Conservation (phyloP, 1,284 basidiomycete species). For the Tylopilus sp. region DNA sequence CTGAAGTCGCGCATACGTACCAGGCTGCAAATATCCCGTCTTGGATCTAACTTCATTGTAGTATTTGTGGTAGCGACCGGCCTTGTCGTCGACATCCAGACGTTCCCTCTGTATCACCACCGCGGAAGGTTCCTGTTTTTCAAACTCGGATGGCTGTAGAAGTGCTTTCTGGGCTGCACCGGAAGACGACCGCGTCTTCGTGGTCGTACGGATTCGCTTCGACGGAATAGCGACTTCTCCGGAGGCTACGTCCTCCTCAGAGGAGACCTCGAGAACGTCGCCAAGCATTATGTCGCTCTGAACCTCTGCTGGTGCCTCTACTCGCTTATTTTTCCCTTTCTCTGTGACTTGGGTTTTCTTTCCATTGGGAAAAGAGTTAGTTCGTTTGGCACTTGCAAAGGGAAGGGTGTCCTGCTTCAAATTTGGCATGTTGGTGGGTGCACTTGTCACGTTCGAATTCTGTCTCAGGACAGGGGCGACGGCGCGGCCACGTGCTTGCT, state of each 20-base stretch:
- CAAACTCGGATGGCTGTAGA: not conserved
- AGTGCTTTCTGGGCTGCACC: slow-evolving; percentile 1
- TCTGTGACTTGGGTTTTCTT: slow-evolving; percentile 24
- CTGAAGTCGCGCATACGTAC: slow-evolving; percentile 42
- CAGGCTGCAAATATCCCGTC: slow-evolving; percentile 55
- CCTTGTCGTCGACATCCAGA: slow-evolving; percentile 34
- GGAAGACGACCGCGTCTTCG: slow-evolving; percentile 7
- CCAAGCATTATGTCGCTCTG: not conserved
- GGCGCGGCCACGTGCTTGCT: slow-evolving; percentile 15
- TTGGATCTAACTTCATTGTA: slow-evolving; percentile 43
- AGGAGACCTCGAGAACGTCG: slow-evolving; percentile 15
- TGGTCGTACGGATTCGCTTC: slow-evolving; percentile 23
- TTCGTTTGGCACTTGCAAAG: slow-evolving; percentile 51
- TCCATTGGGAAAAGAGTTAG: slow-evolving; percentile 33
- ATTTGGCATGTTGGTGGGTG: slow-evolving; percentile 9
- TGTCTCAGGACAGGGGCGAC: slow-evolving; percentile 20
- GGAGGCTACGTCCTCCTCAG: slow-evolving; percentile 12
- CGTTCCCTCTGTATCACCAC: slow-evolving; percentile 9
- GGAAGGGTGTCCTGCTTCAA: slow-evolving; percentile 48
- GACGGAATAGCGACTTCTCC: slow-evolving; percentile 9
- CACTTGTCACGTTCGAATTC: no score
- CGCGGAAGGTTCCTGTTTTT: slow-evolving; percentile 4
- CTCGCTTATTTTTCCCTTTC: slow-evolving; percentile 13
- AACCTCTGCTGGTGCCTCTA: not conserved
- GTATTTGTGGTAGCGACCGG: slow-evolving; percentile 47